These are phyloP conservation scores for Ophidiomyces ophidiicola DNA, from an alignment of 2,329 filamentous ascomycete genomes.

Conservation along the genomic window DNA sequence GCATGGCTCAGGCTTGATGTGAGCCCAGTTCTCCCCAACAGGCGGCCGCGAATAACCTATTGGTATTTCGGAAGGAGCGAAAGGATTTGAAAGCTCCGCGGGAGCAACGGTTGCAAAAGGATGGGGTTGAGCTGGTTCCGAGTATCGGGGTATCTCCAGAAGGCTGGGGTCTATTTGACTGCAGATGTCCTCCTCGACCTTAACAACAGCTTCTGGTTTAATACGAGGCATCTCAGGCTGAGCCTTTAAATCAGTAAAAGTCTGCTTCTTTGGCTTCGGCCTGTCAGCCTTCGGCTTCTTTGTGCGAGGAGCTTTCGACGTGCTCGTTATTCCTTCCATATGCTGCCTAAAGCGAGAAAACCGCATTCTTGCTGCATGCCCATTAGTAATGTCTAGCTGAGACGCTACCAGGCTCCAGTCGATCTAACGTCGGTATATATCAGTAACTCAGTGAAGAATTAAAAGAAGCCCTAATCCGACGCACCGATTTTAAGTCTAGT, in stretches of 20 bases:
- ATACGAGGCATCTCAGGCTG: slow-evolving; percentile 1
- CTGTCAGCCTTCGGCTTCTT: slow-evolving; percentile 21
- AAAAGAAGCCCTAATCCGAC: background rate
- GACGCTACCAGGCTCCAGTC: slow-evolving; percentile 43
- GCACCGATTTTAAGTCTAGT: slow-evolving; percentile 41
- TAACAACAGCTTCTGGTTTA: slow-evolving; percentile 12
- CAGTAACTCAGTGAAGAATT: background rate
- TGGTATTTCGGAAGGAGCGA: slow-evolving; percentile 9
- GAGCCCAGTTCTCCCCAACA: slow-evolving; percentile 18
- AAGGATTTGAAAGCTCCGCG: slow-evolving; percentile 16
- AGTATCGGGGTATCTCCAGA: background rate
- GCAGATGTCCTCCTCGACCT: slow-evolving; percentile 4
- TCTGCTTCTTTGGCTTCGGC: slow-evolving; percentile 14
- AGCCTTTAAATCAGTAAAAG: slow-evolving; percentile 7
- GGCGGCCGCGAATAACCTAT: slow-evolving; percentile 11
- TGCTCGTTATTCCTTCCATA: slow-evolving; percentile 36
- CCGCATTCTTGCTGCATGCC: slow-evolving; percentile 47
- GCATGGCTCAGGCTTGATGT: slow-evolving; percentile 19
- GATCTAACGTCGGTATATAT: slow-evolving; percentile 27
- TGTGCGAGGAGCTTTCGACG: slow-evolving; percentile 16
- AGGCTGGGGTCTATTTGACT: slow-evolving; percentile 7
- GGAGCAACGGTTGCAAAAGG: slow-evolving; percentile 15
- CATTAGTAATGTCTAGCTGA: slow-evolving; percentile 42
- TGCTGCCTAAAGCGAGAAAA: slow-evolving; percentile 44
- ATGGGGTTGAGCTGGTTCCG: background rate